These are phyloP conservation scores for Sarocladium oryzae DNA, from an alignment of 2,329 filamentous ascomycete species.

Conservation along the genomic window DNA sequence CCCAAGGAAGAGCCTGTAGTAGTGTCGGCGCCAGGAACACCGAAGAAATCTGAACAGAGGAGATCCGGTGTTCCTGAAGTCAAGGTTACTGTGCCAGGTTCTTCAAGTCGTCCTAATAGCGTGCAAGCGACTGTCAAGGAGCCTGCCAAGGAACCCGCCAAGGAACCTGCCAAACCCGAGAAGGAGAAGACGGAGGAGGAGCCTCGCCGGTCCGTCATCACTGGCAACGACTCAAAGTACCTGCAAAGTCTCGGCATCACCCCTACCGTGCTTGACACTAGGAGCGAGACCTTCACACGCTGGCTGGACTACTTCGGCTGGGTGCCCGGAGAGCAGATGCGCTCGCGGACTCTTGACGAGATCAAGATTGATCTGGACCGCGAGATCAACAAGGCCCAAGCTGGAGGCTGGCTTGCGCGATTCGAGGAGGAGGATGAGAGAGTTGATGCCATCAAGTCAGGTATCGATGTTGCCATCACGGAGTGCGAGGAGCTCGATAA, in stretches of 20 bases:
- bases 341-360: constrained; percentile 68
- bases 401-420: constrained; percentile 84
- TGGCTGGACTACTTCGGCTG: constrained; percentile 85
- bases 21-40: constrained; percentile 14
- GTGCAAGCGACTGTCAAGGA: constrained; percentile 26
- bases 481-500: constrained; percentile 97
- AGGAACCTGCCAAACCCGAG: constrained; percentile 14
- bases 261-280: constrained; percentile 65
- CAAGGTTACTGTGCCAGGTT: constrained; percentile 47
- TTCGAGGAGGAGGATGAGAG: constrained; percentile 83
- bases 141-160: no score
- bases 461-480: constrained; percentile 83
- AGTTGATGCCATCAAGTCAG: constrained; percentile 75
- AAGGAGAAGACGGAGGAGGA: constrained; percentile 35
- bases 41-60: constrained; percentile 23
- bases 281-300: constrained; percentile 72
- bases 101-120: constrained; percentile 31
- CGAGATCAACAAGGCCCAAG: constrained; percentile 84
- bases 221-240: constrained; percentile 73
- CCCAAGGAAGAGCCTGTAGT: constrained; percentile 15
- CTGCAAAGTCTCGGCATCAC: constrained; percentile 74
- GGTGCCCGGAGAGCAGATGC: constrained; percentile 69
- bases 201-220: constrained; percentile 53
- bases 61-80: constrained; percentile 46
- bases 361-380: constrained; percentile 78